phyloP scores from a whole-genome alignment of 169 alveolate genomes.

The Cryptosporidium xiaoi region DNA sequence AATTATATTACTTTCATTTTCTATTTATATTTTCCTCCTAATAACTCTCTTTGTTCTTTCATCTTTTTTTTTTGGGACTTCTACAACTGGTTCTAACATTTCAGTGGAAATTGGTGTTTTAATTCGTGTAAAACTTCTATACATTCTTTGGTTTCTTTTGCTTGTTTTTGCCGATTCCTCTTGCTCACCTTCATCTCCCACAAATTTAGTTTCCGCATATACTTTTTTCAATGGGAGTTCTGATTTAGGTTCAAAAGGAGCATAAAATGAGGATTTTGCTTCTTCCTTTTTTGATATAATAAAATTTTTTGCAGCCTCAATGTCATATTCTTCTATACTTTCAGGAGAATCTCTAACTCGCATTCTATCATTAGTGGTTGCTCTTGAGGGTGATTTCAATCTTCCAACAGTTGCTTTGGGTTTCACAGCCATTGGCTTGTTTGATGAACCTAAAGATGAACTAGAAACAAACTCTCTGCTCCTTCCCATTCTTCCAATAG shows the following conservation, averaged over 20 bases:
- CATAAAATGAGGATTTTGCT: not conserved
- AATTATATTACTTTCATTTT: not conserved
- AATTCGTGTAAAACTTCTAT: not conserved
- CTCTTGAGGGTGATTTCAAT: slow-evolving; percentile 30
- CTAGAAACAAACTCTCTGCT: not conserved
- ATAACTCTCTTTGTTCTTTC: not conserved
- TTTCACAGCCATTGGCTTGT: not conserved
- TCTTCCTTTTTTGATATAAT: not conserved
- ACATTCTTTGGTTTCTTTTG: not conserved
- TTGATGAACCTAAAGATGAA: too few species aligned
- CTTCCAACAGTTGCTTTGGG: slow-evolving; percentile 51
- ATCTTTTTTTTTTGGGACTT: not conserved
- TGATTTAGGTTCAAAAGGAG: not conserved
- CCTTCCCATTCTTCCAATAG: slow-evolving; percentile 31
- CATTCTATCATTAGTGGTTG: slow-evolving; percentile 33
- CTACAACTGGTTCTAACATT: not conserved
- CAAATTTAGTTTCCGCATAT: not conserved
- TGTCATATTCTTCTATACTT: not conserved
- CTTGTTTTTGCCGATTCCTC: not conserved
- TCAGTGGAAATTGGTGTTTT: too few species aligned
- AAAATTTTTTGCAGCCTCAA: not conserved
- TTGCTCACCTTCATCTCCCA: not conserved
- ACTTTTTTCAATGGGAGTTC: not conserved
- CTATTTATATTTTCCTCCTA: not conserved
- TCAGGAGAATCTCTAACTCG: not conserved